Evolutionary conservation across 805 yeast species (phyloP).

Genomic region (Jamesozyma rosinii): DNA sequence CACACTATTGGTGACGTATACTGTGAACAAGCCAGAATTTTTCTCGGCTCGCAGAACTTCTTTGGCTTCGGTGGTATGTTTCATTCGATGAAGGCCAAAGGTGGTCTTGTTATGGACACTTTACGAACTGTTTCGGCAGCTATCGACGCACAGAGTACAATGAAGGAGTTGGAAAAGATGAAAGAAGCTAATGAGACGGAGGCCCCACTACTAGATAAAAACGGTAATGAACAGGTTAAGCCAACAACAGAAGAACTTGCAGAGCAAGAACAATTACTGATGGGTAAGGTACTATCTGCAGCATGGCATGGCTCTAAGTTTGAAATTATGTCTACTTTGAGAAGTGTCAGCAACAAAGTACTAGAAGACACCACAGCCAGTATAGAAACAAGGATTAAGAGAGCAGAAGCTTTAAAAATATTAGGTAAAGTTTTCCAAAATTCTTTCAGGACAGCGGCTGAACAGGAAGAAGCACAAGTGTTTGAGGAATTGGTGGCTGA

Average conservation of each 20-base stretch:
- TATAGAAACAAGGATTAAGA: constrained; percentile 38
- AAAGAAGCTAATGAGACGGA: constrained; percentile 41
- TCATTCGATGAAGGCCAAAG: constrained; percentile 63
- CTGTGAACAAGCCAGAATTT: constrained; percentile 53
- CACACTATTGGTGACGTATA: constrained; percentile 69
- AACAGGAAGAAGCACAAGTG: constrained; percentile 66
- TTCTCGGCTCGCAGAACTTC: constrained; percentile 53
- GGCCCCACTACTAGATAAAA: constrained; percentile 37
- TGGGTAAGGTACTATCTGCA: constrained; percentile 73
- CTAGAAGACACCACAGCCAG: constrained; percentile 49
- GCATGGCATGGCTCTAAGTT: constrained; percentile 80
- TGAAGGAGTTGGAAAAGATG: constrained; percentile 62
- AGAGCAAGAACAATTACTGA: constrained; percentile 60
- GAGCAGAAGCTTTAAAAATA: constrained; percentile 55
- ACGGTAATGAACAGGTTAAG: constrained; percentile 47
- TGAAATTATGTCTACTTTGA: constrained; percentile 64
- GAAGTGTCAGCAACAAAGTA: constrained; percentile 60
- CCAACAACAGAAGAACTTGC: constrained; percentile 56
- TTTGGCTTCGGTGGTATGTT: constrained; percentile 66
- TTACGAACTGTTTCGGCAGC: constrained; percentile 64
- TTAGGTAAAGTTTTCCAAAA: constrained; percentile 56
- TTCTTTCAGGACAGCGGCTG: constrained; percentile 54
- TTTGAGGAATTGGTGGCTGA: constrained; percentile 64
- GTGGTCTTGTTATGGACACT: constrained; percentile 64
- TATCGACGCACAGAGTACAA: constrained; percentile 67